Conservation (phyloP, 352 stramenopile genomes). For the Thalassiosira mediterranea region DNA sequence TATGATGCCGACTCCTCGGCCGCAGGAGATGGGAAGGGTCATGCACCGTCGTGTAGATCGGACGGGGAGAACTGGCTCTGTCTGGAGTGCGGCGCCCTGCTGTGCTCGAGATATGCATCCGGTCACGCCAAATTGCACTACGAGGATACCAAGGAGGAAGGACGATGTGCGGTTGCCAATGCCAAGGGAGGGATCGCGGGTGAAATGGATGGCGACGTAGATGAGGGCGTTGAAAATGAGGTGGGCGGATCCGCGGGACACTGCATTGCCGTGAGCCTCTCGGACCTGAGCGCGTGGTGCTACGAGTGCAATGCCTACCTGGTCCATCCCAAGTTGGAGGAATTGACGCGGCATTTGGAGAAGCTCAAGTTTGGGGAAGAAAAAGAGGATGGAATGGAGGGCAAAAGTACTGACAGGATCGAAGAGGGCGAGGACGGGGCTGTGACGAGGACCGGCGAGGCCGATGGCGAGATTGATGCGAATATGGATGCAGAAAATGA, state of each 20-base stretch:
- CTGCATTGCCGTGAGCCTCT: slow-evolving; percentile 67
- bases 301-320: slow-evolving; percentile 74
- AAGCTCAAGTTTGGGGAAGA: slow-evolving; percentile 61
- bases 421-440: no score
- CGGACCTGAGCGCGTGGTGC: slow-evolving; percentile 80
- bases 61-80: slow-evolving; percentile 77
- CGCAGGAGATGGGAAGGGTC: no score
- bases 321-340: slow-evolving; percentile 30
- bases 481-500: not conserved
- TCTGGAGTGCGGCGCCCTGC: slow-evolving; percentile 55
- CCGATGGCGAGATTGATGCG: not conserved
- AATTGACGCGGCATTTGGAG: slow-evolving; percentile 52
- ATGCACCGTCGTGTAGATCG: slow-evolving; percentile 31
- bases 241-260: slow-evolving; percentile 32
- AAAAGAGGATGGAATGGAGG: not conserved
- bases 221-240: no score
- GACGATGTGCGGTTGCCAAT: not conserved
- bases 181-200: no score
- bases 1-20: no score
- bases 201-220: no score
- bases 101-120: slow-evolving; percentile 76
- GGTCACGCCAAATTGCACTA: slow-evolving; percentile 71
- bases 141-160: slow-evolving; percentile 42
- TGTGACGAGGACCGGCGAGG: not conserved
- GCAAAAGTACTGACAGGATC: not conserved